phyloP scores from a whole-genome alignment of 306 rosid genomes.

The Rosa lucieae region DNA sequence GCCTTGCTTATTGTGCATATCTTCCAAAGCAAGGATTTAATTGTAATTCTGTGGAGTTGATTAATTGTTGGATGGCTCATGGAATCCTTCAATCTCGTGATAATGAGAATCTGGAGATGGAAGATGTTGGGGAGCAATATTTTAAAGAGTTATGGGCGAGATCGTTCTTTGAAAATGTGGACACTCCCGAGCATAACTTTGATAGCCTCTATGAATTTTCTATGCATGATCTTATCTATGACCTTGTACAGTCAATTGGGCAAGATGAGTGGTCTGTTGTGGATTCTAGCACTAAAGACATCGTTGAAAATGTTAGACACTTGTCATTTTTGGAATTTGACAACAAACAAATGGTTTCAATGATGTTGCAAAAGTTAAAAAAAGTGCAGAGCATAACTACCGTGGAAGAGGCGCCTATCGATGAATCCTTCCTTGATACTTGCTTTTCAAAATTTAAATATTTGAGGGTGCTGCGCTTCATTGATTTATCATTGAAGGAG shows the following conservation, averaged over 20 bases:
- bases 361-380: neutral
- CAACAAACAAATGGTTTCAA: neutral
- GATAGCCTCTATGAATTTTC: neutral
- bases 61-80: constrained; percentile 52
- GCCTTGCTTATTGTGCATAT: constrained; percentile 30
- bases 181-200: rapidly evolving
- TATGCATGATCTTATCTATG: constrained; percentile 36
- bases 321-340: neutral
- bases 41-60: constrained; percentile 14
- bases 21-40: constrained; percentile 28
- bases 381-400: neutral
- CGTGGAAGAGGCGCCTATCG: neutral
- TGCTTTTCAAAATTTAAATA: constrained; percentile 7
- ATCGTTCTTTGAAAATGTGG: constrained; percentile 36
- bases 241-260: constrained; percentile 32
- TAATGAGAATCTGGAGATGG: constrained; percentile 1
- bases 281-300: neutral
- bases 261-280: neutral
- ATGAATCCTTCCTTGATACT: neutral
- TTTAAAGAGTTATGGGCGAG: constrained; percentile 31
- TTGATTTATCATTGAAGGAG: neutral
- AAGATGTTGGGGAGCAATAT: constrained; percentile 34
- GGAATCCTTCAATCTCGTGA: constrained; percentile 20
- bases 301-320: neutral
- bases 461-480: neutral